phyloP scores from a whole-genome alignment of 306 rosid genomes.

The Lotus japonicus region DNA sequence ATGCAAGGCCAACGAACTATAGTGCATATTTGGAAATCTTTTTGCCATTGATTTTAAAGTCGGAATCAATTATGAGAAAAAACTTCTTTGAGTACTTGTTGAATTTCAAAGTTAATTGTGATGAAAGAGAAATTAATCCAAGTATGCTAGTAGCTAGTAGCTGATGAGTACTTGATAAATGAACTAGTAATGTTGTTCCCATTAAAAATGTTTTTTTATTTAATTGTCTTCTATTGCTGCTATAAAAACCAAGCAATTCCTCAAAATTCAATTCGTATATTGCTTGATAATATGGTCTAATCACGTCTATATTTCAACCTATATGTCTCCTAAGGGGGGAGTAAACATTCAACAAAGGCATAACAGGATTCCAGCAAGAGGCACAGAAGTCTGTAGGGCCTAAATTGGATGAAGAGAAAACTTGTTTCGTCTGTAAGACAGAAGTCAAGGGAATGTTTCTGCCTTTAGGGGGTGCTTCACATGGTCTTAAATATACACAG shows the following conservation, averaged over 20 bases:
- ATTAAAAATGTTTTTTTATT: too few relatives aligned
- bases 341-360: slow-evolving; percentile 4
- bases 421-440: slow-evolving; percentile 32
- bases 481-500: slow-evolving; percentile 20
- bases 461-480: slow-evolving; percentile 11
- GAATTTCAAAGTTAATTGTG: too few relatives aligned
- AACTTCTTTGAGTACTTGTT: too few relatives aligned
- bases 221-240: too few relatives aligned
- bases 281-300: background rate
- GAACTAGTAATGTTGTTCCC: too few relatives aligned
- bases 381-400: slow-evolving; percentile 30
- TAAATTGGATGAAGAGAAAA: slow-evolving; percentile 12
- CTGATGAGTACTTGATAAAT: too few relatives aligned
- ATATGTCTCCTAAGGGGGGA: background rate
- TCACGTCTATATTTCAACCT: background rate
- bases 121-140: too few relatives aligned
- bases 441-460: slow-evolving; percentile 24
- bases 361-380: slow-evolving; percentile 2
- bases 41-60: too few relatives aligned
- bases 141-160: too few relatives aligned
- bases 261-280: background rate
- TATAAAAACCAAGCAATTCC: background rate
- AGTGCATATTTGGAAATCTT: too few relatives aligned
- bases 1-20: too few relatives aligned
- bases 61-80: too few relatives aligned